A percentile compares a stretch with the other conserved stretches of the same genome.
Conservation (phyloP, 2,329 filamentous ascomycete species). For the Epichloe gansuensis region DNA sequence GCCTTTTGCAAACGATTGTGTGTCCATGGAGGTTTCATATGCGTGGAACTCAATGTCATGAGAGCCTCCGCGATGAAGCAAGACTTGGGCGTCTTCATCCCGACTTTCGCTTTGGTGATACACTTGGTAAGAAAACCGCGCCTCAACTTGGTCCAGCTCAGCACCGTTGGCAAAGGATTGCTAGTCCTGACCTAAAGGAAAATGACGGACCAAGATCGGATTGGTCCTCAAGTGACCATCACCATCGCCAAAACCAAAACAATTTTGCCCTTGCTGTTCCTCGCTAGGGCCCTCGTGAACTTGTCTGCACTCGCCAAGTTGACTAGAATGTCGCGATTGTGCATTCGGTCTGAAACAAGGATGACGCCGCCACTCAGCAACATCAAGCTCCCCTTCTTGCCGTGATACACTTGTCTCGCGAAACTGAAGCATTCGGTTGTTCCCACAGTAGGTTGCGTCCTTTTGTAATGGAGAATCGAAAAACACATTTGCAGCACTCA, state of each 20-base stretch:
- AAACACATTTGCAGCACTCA: constrained; percentile 16
- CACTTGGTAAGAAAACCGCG: not conserved
- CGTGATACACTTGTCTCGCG: constrained; percentile 11
- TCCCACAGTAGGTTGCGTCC: constrained; percentile 17
- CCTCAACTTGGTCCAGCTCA: not conserved
- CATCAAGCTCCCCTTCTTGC: not conserved
- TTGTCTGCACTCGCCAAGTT: constrained; percentile 24
- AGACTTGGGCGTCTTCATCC: not conserved
- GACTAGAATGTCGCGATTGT: constrained; percentile 18
- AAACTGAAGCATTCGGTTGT: constrained; percentile 18
- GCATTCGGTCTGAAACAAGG: constrained; percentile 21
- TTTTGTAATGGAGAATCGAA: constrained; percentile 20
- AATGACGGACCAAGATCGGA: not conserved
- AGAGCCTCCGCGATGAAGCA: not conserved
- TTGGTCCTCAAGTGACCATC: not conserved
- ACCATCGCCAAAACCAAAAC: not conserved
- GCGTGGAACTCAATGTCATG: not conserved
- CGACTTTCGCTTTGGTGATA: not conserved
- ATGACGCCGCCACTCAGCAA: constrained; percentile 12
- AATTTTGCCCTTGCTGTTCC: constrained; percentile 15
- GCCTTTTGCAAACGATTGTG: not conserved
- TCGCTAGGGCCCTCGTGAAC: constrained; percentile 12
- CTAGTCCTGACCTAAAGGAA: constrained; percentile 2
- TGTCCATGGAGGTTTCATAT: not conserved
- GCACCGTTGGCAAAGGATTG: not conserved